Conservation (phyloP, 2,329 filamentous ascomycete species). For the Diaporthe ilicicola region DNA sequence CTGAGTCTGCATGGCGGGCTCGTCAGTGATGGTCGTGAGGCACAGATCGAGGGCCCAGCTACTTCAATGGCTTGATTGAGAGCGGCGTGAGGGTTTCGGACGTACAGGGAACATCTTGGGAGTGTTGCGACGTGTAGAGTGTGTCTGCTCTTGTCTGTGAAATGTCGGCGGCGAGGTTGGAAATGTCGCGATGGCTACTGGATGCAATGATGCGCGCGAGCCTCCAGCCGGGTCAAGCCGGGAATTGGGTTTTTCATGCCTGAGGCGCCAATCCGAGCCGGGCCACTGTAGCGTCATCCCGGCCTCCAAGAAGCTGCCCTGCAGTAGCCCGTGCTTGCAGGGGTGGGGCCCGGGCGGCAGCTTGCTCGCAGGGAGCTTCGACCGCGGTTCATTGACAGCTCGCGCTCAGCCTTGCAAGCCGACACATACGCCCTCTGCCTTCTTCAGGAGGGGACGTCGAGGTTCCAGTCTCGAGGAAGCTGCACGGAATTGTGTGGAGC, state of each 20-base stretch:
- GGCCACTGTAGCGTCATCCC: conserved; percentile 4
- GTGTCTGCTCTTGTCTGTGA: conserved; percentile 39
- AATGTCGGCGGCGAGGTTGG: conserved; percentile 37
- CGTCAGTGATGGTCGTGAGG: conserved; percentile 41
- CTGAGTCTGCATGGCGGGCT: conserved; percentile 50
- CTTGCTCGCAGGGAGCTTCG: neutral
- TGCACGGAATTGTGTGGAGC: neutral
- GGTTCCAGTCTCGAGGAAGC: conserved; percentile 2
- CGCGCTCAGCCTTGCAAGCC: neutral
- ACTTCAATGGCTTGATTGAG: neutral
- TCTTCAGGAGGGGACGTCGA: neutral
- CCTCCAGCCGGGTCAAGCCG: conserved; percentile 32
- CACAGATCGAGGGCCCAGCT: neutral
- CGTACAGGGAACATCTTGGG: conserved; percentile 44
- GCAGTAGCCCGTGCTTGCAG: conserved; percentile 10
- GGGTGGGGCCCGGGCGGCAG: conserved; percentile 5
- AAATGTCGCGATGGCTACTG: conserved; percentile 31
- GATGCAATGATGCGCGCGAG: conserved; percentile 32
- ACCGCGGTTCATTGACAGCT: neutral
- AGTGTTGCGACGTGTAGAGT: conserved; percentile 34
- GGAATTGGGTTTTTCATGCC: conserved; percentile 30
- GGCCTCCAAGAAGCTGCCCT: neutral
- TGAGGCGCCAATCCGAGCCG: conserved; percentile 23
- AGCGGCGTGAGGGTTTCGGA: conserved; percentile 3
- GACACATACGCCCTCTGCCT: neutral